Conservation (phyloP, 1,284 basidiomycete genomes). For the Ganoderma sinense region DNA sequence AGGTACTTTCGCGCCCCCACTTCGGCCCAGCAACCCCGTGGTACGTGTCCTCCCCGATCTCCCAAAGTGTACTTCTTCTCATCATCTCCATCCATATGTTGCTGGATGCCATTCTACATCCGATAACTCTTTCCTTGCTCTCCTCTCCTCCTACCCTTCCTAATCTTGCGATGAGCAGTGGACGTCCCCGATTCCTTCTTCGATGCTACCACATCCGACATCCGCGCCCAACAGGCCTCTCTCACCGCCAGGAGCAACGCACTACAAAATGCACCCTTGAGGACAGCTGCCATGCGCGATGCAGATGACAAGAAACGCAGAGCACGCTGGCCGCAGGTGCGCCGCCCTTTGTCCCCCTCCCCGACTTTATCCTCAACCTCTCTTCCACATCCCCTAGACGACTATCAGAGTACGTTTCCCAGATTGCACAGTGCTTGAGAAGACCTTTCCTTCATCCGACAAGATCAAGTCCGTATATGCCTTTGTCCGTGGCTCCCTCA, state of each 20-base stretch:
- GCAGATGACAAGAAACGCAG: slow-evolving; percentile 66
- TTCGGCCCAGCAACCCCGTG: slow-evolving; percentile 24
- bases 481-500: slow-evolving; percentile 78
- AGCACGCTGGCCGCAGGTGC: slow-evolving; percentile 76
- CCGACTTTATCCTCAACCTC: slow-evolving; percentile 5
- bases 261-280: slow-evolving; percentile 80
- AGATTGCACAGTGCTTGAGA: slow-evolving; percentile 86
- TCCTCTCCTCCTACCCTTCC: background rate
- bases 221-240: slow-evolving; percentile 74
- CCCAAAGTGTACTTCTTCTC: background rate
- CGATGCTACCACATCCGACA: slow-evolving; percentile 75
- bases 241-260: slow-evolving; percentile 69
- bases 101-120: background rate
- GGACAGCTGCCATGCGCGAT: slow-evolving; percentile 74
- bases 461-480: slow-evolving; percentile 85
- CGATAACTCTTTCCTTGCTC: background rate
- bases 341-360: slow-evolving; percentile 32
- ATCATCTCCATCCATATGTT: background rate
- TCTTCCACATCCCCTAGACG: slow-evolving; percentile 55
- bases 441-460: slow-evolving; percentile 74
- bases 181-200: slow-evolving; percentile 78
- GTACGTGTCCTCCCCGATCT: slow-evolving; percentile 25
- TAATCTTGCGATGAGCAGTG: slow-evolving; percentile 26
- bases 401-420: slow-evolving; percentile 84
- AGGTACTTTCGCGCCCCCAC: slow-evolving; percentile 32